Evolutionary conservation across 1,139 yeast genomes (phyloP).

Genomic region (Lodderomyces pseudojiufengensis): DNA sequence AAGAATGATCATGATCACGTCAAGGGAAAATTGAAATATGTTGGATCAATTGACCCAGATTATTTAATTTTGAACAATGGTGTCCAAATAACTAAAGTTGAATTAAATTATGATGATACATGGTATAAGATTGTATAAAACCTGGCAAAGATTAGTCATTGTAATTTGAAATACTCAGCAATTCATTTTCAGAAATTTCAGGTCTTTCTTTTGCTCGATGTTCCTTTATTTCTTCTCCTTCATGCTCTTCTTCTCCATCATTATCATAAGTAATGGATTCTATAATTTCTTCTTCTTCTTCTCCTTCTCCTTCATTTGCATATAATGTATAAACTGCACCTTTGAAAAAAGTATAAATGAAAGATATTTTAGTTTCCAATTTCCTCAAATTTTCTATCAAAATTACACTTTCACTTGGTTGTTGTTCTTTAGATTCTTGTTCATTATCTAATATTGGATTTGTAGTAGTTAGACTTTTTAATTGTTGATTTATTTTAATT

Average conservation of each 20-base stretch:
- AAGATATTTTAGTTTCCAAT: constrained; percentile 60
- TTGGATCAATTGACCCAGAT: constrained; percentile 32
- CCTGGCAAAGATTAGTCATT: too few relatives aligned
- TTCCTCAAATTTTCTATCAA: constrained; percentile 50
- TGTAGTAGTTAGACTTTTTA: constrained; percentile 23
- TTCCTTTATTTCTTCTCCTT: constrained; percentile 1
- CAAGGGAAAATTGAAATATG: constrained; percentile 22
- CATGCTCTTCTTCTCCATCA: constrained; percentile 1
- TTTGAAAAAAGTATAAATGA: constrained; percentile 63
- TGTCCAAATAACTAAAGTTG: constrained; percentile 21
- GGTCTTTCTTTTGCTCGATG: too few relatives aligned
- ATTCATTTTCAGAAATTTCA: constrained; percentile 4
- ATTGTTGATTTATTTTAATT: constrained; percentile 29
- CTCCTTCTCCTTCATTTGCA: constrained; percentile 12
- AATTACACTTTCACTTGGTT: constrained; percentile 19
- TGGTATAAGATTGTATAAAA: constrained; percentile 10
- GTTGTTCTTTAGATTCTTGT: constrained; percentile 7
- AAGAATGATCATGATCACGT: too few relatives aligned
- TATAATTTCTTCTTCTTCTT: constrained; percentile 9
- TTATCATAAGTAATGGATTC: neutral
- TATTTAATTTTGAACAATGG: constrained; percentile 33
- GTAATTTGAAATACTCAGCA: constrained; percentile 5
- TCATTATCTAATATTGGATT: constrained; percentile 3
- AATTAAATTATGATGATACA: constrained; percentile 11
- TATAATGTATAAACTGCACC: constrained; percentile 63